Evolutionary conservation across 2,329 filamentous ascomycete genomes (phyloP).

Genomic region (Pestalotiopsis sp.): DNA sequence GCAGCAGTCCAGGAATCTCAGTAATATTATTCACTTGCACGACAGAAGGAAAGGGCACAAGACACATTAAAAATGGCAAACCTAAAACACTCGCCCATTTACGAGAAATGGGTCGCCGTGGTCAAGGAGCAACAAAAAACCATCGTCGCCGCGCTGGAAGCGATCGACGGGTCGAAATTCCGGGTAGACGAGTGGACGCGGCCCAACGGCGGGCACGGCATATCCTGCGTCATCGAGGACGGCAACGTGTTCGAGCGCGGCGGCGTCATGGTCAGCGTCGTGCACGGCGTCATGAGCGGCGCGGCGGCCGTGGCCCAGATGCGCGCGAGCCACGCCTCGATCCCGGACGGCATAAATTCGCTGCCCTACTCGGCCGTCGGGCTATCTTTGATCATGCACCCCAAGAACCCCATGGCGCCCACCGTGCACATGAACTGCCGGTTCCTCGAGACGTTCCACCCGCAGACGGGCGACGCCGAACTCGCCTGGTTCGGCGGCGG

Average conservation of each 20-base stretch:
- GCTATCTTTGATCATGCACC: constrained; percentile 89
- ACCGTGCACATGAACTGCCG: constrained; percentile 98
- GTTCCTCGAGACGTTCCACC: constrained; percentile 93
- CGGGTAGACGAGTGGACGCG: constrained; percentile 84
- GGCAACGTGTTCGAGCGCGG: constrained; percentile 98
- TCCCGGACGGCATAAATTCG: constrained; percentile 63
- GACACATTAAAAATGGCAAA: background rate
- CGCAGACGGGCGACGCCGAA: constrained; percentile 77
- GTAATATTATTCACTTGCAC: constrained; percentile 37
- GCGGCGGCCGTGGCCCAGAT: constrained; percentile 82
- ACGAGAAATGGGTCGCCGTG: constrained; percentile 93
- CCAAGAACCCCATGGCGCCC: constrained; percentile 92
- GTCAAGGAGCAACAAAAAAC: constrained; percentile 90
- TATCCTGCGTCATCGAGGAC: constrained; percentile 94
- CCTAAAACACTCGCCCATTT: constrained; percentile 79
- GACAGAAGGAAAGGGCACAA: background rate
- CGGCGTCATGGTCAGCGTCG: constrained; percentile 91
- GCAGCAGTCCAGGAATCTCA: too few species aligned
- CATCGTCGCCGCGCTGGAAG: constrained; percentile 82
- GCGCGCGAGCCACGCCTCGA: constrained; percentile 90
- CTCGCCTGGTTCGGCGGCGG: constrained; percentile 97
- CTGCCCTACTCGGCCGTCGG: constrained; percentile 95
- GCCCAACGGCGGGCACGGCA: constrained; percentile 86
- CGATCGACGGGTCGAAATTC: constrained; percentile 83
- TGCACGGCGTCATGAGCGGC: constrained; percentile 88